phyloP scores from a whole-genome alignment of 306 rosid species.

The Glycine latifolia region DNA sequence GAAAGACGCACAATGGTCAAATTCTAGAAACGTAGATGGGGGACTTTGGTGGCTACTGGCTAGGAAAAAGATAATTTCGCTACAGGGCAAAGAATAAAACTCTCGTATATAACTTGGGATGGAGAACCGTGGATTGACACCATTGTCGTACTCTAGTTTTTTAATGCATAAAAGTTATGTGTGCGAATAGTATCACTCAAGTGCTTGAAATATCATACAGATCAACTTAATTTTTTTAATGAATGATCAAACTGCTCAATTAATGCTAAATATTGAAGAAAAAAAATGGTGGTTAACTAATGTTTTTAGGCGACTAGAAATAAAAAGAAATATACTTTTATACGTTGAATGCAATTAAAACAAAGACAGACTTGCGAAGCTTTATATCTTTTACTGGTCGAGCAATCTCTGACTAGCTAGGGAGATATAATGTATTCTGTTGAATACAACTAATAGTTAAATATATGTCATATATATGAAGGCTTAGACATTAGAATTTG shows the following conservation, averaged over 20 bases:
- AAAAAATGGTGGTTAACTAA: too few species aligned
- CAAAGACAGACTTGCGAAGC: background rate
- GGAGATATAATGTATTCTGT: too few species aligned
- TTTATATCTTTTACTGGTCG: background rate
- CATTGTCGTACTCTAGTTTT: background rate
- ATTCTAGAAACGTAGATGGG: background rate
- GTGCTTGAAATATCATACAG: background rate
- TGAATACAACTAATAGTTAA: too few species aligned
- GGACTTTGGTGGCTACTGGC: conserved; percentile 15
- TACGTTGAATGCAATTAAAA: too few species aligned
- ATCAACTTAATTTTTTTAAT: too few species aligned
- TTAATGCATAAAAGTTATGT: background rate
- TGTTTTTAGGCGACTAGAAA: background rate
- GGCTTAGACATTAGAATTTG: too few species aligned
- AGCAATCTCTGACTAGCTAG: too few species aligned
- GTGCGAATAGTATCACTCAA: background rate
- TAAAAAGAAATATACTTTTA: too few species aligned
- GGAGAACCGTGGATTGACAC: background rate
- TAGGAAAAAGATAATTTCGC: background rate
- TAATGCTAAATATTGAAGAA: background rate
- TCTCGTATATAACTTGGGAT: background rate
- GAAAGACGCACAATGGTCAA: background rate
- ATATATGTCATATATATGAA: too few species aligned
- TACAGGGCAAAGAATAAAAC: background rate
- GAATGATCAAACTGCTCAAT: conserved; percentile 1